Conservation (phyloP, 2,329 filamentous ascomycete species). For the Geosmithia morbida region DNA sequence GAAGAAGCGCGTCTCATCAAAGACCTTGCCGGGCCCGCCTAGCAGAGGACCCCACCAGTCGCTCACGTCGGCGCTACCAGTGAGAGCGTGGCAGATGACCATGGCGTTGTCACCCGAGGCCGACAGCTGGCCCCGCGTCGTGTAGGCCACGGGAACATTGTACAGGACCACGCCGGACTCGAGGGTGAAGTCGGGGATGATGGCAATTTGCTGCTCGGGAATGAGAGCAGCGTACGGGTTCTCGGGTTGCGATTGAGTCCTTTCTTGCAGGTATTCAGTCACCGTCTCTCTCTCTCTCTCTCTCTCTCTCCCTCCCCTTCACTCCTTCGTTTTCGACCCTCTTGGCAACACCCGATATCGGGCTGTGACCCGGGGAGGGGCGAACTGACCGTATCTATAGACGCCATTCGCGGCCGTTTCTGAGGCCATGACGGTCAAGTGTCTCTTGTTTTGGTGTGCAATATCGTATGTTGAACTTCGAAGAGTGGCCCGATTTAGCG, state of each 20-base stretch:
- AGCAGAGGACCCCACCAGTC: conserved; percentile 84
- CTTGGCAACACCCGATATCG: conserved; percentile 1
- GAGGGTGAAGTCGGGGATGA: conserved; percentile 79
- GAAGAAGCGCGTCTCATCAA: conserved; percentile 74
- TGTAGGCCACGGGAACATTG: conserved; percentile 62
- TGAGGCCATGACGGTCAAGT: conserved; percentile 8
- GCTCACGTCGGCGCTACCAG: conserved; percentile 69
- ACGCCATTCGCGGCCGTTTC: conserved; percentile 6
- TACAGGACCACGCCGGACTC: conserved; percentile 76
- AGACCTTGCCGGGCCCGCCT: conserved; percentile 62
- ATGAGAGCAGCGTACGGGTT: conserved; percentile 85
- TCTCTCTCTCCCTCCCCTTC: neutral
- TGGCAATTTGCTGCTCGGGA: conserved; percentile 72
- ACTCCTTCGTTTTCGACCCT: no score
- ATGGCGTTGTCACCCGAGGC: conserved; percentile 49
- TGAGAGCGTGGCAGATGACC: conserved; percentile 73
- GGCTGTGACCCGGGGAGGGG: neutral
- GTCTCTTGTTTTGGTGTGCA: neutral
- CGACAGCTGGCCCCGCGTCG: conserved; percentile 46
- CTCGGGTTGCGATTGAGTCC: conserved; percentile 59
- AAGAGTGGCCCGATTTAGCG: neutral
- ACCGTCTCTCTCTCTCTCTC: conserved; percentile 20
- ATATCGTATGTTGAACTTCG: neutral
- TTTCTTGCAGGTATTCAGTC: conserved; percentile 54
- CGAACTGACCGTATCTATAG: conserved; percentile 9